A percentile compares a stretch with the other conserved stretches of the same genome.
These are phyloP conservation scores for Simplicillium sp. DNA, from an alignment of 2,329 filamentous ascomycete genomes.

Conservation along the genomic window DNA sequence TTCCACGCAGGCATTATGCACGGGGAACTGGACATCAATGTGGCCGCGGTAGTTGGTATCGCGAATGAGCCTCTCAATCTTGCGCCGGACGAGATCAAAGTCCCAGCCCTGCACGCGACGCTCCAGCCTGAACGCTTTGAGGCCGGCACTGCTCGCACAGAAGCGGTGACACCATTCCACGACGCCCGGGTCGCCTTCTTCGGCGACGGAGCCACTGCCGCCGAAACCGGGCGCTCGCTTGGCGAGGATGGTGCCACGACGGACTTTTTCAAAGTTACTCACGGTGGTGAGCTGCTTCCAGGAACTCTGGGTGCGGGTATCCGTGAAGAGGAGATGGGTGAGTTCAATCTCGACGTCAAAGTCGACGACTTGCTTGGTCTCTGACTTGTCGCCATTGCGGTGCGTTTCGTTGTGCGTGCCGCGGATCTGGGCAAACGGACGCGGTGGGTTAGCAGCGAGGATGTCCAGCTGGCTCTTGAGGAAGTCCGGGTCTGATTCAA, in stretches of 20 bases:
- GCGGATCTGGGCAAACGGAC: slow-evolving; percentile 40
- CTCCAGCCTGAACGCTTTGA: slow-evolving; percentile 47
- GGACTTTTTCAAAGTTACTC: slow-evolving; percentile 48
- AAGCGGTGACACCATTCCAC: slow-evolving; percentile 61
- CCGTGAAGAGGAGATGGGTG: slow-evolving; percentile 44
- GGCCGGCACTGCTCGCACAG: slow-evolving; percentile 43
- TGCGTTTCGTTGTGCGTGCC: slow-evolving; percentile 42
- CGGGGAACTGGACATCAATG: slow-evolving; percentile 48
- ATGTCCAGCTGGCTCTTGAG: slow-evolving; percentile 34
- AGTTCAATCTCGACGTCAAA: slow-evolving; percentile 52
- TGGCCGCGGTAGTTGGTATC: slow-evolving; percentile 59
- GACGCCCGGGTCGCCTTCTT: slow-evolving; percentile 21
- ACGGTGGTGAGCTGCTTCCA: slow-evolving; percentile 40
- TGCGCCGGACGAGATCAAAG: slow-evolving; percentile 36
- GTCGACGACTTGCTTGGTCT: slow-evolving; percentile 39
- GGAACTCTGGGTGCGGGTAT: slow-evolving; percentile 26
- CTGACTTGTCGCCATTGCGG: slow-evolving; percentile 34
- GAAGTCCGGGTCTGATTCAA: slow-evolving; percentile 32
- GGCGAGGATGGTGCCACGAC: slow-evolving; percentile 54
- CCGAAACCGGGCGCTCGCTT: slow-evolving; percentile 37
- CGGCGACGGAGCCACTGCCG: slow-evolving; percentile 13
- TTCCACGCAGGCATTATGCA: slow-evolving; percentile 45
- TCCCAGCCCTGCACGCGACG: slow-evolving; percentile 53
- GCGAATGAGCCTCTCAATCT: slow-evolving; percentile 47
- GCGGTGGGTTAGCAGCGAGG: slow-evolving; percentile 38